Base-by-base conservation (phyloP, 1,284 basidiomycete species). In the Puccinia sorghi region DNA sequence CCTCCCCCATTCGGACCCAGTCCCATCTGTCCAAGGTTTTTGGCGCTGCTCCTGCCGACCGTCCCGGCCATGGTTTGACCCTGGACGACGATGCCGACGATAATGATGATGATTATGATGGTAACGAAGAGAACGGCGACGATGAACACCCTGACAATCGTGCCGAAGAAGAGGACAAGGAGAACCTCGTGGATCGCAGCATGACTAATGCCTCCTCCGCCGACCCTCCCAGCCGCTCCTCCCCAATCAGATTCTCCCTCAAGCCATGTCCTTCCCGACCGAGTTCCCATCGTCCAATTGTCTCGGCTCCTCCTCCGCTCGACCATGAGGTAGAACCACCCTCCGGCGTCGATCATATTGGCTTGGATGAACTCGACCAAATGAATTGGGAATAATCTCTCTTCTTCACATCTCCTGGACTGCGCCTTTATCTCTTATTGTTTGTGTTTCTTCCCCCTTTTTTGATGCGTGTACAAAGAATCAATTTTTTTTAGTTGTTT, bases 371-470 rank as follows among this genome's bases (percentile, higher is more conserved):
- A 25, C 46, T 66, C 41, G 64, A 66, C 13, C 41, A 66, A n/a
- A 46, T 66, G 46, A 66, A 66, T n/a, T 66, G 64, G 64, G 64
- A 66, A 66, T 66, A 50, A 66, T n/a, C 43, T 27, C 41, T 66
- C n/a, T n/a, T n/a, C n/a, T n/a, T n/a, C n/a, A n/a, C n/a, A n/a
- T n/a, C n/a, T n/a, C n/a, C n/a, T n/a, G n/a, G n/a, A n/a, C n/a
- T n/a, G n/a, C n/a, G n/a, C n/a, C 61, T 43, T 39, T 64, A 15
- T n/a, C 17, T 43, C 39, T n/a, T 20, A n/a, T 5, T n/a, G 11
- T 57, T n/a, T 52, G 6, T n/a, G 6, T 39, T 39, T 39, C n/a
- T n/a, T 20, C n/a, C 32, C 39, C 20, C 32, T 61, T 57, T 56
- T 56, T 56, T 17, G 52, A 22, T n/a, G n/a, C n/a, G n/a, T n/a